Conservation (phyloP, 495 filamentous ascomycete genomes). For the Durotheca rogersii region DNA sequence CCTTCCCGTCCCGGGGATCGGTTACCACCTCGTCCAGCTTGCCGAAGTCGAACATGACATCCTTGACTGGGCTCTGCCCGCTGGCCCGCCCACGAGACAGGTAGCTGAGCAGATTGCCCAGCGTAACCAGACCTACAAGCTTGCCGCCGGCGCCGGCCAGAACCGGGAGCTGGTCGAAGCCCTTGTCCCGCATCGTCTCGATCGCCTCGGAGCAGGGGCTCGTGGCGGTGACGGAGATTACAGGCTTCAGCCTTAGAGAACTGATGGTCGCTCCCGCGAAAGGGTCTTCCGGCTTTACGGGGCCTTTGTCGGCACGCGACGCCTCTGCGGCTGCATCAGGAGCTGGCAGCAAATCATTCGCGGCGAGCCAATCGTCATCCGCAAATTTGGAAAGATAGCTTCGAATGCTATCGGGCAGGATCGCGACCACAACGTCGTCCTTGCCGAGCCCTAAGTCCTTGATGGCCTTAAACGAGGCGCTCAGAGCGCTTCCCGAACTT, state of each 20-base stretch:
- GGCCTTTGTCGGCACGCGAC: conserved; percentile 53
- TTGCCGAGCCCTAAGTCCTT: conserved; percentile 72
- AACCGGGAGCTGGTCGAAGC: conserved; percentile 95
- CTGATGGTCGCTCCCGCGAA: conserved; percentile 74
- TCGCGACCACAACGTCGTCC: conserved; percentile 81
- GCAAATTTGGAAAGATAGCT: conserved; percentile 99
- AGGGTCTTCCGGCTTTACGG: conserved; percentile 54
- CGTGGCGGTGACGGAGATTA: conserved; percentile 73
- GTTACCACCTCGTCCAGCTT: conserved; percentile 85
- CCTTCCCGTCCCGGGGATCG: conserved; percentile 65
- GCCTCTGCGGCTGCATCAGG: conserved; percentile 21
- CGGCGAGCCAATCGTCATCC: conserved; percentile 96
- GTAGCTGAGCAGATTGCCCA: conserved; percentile 90
- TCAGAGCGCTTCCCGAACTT: conserved; percentile 89
- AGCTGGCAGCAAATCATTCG: conserved; percentile 79
- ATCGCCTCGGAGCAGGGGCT: conserved; percentile 78
- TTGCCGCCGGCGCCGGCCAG: conserved; percentile 64
- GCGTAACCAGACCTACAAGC: conserved; percentile 86
- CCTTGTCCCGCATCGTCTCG: conserved; percentile 94
- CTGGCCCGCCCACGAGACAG: conserved; percentile 78
- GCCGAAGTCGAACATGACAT: conserved; percentile 96
- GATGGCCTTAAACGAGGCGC: conserved; percentile 75
- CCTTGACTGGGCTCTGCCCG: conserved; percentile 66
- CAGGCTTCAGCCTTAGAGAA: conserved; percentile 82
- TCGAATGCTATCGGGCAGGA: conserved; percentile 92